Conservation (phyloP, 305 asterid genomes). For the Fraxinus platypoda region DNA sequence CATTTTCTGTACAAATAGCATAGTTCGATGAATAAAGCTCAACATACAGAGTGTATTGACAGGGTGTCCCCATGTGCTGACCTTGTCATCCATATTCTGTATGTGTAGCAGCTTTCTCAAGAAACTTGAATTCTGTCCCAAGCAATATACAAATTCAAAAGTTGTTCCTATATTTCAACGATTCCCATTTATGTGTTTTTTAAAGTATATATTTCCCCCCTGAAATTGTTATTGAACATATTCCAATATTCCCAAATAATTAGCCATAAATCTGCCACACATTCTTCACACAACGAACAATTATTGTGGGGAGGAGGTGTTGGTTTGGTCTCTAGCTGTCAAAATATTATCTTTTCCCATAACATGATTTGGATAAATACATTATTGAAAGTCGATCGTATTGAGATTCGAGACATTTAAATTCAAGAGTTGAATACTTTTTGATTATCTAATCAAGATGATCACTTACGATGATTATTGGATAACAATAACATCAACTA, state of each 20-base stretch:
- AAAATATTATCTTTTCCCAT: background rate
- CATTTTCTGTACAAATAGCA: no score
- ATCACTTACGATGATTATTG: background rate
- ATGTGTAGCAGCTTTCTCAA: no score
- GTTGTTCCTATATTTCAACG: slow-evolving; percentile 27
- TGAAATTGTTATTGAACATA: background rate
- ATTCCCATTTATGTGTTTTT: slow-evolving; percentile 27
- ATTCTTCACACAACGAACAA: background rate
- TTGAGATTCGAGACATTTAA: background rate
- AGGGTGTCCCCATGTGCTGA: background rate
- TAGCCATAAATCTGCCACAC: slow-evolving; percentile 12
- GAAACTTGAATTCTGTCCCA: background rate
- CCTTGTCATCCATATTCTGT: no score
- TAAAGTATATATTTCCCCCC: background rate
- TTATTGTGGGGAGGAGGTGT: background rate
- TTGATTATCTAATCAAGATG: background rate
- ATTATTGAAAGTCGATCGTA: background rate
- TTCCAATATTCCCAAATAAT: slow-evolving; percentile 6
- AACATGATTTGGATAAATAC: background rate
- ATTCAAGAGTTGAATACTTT: background rate
- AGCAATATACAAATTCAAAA: slow-evolving; percentile 14
- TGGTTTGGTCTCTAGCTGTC: background rate
- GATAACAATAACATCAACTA: background rate
- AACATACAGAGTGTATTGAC: no score
- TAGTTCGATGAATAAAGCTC: background rate